These are phyloP conservation scores for Cordyceps tenuipes DNA, from an alignment of 2,329 filamentous ascomycete genomes.

Conservation along the genomic window DNA sequence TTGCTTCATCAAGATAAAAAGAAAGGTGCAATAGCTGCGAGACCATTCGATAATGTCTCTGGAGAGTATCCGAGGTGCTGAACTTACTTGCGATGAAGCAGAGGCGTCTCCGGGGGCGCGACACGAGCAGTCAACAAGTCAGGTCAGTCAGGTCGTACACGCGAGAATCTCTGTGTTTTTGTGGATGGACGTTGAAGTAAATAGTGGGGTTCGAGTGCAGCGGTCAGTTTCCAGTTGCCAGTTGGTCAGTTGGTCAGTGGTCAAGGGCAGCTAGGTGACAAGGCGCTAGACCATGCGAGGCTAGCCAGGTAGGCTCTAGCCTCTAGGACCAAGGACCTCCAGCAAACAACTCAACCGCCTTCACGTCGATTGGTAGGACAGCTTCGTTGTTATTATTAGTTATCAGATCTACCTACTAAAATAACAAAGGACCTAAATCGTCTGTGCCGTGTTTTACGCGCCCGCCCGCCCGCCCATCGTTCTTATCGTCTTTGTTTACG, in stretches of 20 bases:
- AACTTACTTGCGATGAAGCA: neutral
- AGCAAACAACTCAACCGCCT: neutral
- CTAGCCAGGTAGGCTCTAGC: neutral
- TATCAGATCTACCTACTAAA: neutral
- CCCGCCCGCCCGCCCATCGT: too few relatives aligned
- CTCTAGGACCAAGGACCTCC: neutral
- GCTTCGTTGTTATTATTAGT: neutral
- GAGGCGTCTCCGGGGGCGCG: neutral
- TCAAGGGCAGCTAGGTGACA: neutral
- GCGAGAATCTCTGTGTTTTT: neutral
- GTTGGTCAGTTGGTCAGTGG: neutral
- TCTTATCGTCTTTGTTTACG: neutral
- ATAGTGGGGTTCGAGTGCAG: neutral
- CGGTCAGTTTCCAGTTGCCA: too few relatives aligned
- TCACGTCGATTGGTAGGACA: neutral
- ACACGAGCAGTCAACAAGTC: neutral
- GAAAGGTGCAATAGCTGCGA: neutral
- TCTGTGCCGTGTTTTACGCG: too few relatives aligned
- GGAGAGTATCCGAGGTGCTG: neutral
- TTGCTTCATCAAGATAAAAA: neutral
- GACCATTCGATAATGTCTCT: neutral
- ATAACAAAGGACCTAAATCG: neutral
- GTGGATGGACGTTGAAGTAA: neutral
- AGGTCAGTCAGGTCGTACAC: neutral
- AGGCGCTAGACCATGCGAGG: neutral